Conservation (phyloP, 768 basidiomycete genomes). For the Suillus paluster region DNA sequence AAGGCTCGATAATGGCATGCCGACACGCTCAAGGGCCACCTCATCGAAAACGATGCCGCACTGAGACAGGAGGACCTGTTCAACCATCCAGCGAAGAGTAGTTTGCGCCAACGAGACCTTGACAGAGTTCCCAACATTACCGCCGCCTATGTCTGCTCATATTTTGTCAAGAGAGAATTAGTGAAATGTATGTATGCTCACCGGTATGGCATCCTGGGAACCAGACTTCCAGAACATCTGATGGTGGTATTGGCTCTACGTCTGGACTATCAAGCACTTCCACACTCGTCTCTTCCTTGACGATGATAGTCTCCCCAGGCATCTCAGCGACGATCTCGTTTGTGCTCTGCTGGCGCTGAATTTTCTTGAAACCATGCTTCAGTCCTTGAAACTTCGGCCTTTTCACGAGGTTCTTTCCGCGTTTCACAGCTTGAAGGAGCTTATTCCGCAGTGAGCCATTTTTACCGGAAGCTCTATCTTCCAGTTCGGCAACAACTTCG, state of each 20-base stretch:
- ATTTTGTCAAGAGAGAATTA: neutral
- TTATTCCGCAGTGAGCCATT: neutral
- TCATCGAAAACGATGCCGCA: conserved; percentile 65
- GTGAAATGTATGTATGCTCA: conserved; percentile 35
- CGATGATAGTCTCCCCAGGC: neutral
- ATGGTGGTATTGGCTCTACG: conserved; percentile 8
- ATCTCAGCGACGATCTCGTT: neutral
- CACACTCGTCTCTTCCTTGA: neutral
- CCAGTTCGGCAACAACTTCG: neutral
- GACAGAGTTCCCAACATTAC: conserved; percentile 49
- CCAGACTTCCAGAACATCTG: conserved; percentile 80
- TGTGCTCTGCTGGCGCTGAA: neutral
- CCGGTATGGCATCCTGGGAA: conserved; percentile 76
- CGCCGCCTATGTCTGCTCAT: conserved; percentile 70
- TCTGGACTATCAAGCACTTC: neutral
- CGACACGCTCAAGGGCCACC: conserved; percentile 47
- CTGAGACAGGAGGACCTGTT: conserved; percentile 58
- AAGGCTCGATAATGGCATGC: conserved; percentile 31
- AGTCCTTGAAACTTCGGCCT: neutral
- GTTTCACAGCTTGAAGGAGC: conserved; percentile 1
- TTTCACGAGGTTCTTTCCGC: neutral
- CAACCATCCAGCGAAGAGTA: conserved; percentile 80
- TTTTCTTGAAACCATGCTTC: neutral
- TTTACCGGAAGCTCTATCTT: neutral
- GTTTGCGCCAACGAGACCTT: conserved; percentile 56